Evolutionary conservation across 768 basidiomycete genomes (phyloP).

Genomic region (Boletus subcaerulescens): DNA sequence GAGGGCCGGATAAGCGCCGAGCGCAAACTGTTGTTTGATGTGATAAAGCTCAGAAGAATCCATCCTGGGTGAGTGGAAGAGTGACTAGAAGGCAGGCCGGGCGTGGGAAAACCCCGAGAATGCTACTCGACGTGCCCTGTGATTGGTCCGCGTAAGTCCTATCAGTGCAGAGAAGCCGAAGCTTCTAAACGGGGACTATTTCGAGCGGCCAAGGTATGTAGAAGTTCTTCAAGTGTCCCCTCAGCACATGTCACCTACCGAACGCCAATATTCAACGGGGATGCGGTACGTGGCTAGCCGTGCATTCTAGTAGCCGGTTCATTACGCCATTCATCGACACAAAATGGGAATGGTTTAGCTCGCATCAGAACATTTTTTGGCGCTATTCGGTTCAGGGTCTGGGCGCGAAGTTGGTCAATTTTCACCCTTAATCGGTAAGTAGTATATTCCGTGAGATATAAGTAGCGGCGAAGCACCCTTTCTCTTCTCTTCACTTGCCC

Average conservation of each 20-base stretch:
- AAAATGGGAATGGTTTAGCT: neutral
- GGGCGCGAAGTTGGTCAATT: constrained; percentile 6
- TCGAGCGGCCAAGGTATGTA: too few species aligned
- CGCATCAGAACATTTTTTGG: neutral
- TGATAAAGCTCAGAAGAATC: constrained; percentile 64
- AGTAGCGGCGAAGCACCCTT: constrained; percentile 11
- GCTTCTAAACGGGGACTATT: too few species aligned
- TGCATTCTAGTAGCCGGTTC: neutral
- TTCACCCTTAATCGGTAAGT: constrained; percentile 18
- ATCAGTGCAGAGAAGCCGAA: too few species aligned
- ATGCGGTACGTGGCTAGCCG: too few species aligned
- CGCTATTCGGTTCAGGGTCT: constrained; percentile 22
- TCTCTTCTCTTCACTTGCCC: constrained; percentile 3
- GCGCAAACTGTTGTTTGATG: constrained; percentile 72
- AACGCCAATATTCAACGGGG: too few species aligned
- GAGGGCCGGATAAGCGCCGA: constrained; percentile 72
- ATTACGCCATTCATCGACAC: constrained; percentile 2
- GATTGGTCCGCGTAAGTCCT: too few species aligned
- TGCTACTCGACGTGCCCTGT: too few species aligned
- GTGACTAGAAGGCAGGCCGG: too few species aligned
- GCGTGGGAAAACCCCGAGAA: too few species aligned
- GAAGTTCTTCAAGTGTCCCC: too few species aligned
- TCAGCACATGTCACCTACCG: too few species aligned
- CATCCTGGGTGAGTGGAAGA: constrained; percentile 31
- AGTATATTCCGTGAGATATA: constrained; percentile 19